Percentiles rank a stretch among this genome's conserved stretches.
These are phyloP conservation scores for Aspergillus candidus DNA, from an alignment of 2,329 filamentous ascomycete genomes.

Conservation along the genomic window DNA sequence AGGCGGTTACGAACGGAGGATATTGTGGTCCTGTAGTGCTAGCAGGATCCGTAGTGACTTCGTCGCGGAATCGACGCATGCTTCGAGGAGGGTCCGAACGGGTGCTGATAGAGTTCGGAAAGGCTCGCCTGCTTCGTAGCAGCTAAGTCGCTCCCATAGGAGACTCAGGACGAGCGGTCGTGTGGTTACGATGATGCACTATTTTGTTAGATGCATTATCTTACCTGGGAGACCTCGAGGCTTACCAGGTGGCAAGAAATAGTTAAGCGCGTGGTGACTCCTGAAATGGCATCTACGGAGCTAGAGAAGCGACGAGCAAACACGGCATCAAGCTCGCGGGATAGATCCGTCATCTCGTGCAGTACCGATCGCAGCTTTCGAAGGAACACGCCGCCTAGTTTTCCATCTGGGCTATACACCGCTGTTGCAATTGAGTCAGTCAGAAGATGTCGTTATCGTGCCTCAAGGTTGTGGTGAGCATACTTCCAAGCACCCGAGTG, in stretches of 20 bases:
- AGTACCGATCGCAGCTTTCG: constrained; percentile 31
- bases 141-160: constrained; percentile 15
- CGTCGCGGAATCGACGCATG: constrained; percentile 19
- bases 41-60: constrained; percentile 18
- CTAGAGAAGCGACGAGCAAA: constrained; percentile 32
- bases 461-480: constrained; percentile 5
- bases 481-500: constrained; percentile 35
- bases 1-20: constrained; percentile 13
- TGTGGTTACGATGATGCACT: constrained; percentile 25
- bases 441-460: background rate
- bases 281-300: constrained; percentile 31
- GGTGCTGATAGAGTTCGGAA: constrained; percentile 15
- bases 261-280: constrained; percentile 30
- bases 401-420: constrained; percentile 30
- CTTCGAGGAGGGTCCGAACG: constrained; percentile 16
- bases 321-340: constrained; percentile 29
- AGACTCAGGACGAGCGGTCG: constrained; percentile 17
- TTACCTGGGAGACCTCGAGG: background rate
- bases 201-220: background rate
- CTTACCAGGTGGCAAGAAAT: constrained; percentile 30
- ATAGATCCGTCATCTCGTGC: constrained; percentile 27
- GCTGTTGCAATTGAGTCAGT: constrained; percentile 15
- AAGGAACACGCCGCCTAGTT: constrained; percentile 20
- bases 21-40: constrained; percentile 19
- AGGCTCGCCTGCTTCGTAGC: constrained; percentile 12